These are phyloP conservation scores for Lecanicillium sp. DNA, from an alignment of 2,329 filamentous ascomycete species.

Conservation along the genomic window DNA sequence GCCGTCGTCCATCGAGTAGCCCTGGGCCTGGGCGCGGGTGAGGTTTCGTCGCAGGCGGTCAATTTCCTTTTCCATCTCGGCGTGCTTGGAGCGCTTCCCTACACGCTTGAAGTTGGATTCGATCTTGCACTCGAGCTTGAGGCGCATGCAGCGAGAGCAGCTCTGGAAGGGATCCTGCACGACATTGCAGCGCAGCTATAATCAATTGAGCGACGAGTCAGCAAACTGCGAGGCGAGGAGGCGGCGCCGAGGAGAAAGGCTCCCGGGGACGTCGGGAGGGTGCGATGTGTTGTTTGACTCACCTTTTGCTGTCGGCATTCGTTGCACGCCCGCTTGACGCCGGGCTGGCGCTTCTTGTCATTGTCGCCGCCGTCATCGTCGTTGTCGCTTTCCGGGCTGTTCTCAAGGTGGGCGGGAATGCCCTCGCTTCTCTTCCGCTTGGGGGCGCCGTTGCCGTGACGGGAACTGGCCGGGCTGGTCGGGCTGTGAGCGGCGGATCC, in stretches of 20 bases:
- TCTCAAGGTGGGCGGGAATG: slow-evolving; percentile 45
- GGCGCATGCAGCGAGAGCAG: slow-evolving; percentile 71
- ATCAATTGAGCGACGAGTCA: slow-evolving; percentile 8
- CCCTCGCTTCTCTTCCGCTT: slow-evolving; percentile 57
- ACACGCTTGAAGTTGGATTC: slow-evolving; percentile 83
- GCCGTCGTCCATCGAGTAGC: slow-evolving; percentile 48
- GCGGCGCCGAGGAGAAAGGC: background rate
- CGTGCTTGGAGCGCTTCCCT: slow-evolving; percentile 75
- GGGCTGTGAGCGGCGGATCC: slow-evolving; percentile 44
- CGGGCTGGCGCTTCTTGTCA: slow-evolving; percentile 59
- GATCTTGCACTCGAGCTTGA: slow-evolving; percentile 79
- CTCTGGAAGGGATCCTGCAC: slow-evolving; percentile 72
- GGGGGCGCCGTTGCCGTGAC: slow-evolving; percentile 40
- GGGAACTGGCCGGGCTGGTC: slow-evolving; percentile 49
- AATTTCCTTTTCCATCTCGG: slow-evolving; percentile 81
- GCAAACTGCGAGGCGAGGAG: slow-evolving; percentile 1
- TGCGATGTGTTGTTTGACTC: slow-evolving; percentile 29
- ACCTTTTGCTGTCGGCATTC: slow-evolving; percentile 84
- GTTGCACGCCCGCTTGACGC: slow-evolving; percentile 75
- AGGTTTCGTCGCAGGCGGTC: slow-evolving; percentile 59
- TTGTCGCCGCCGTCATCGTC: slow-evolving; percentile 50
- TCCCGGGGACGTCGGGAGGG: background rate
- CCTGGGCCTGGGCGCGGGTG: slow-evolving; percentile 52
- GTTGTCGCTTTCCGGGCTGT: slow-evolving; percentile 55
- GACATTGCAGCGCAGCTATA: slow-evolving; percentile 75